Conservation (phyloP, 768 basidiomycete genomes). For the Suillus placidus region DNA sequence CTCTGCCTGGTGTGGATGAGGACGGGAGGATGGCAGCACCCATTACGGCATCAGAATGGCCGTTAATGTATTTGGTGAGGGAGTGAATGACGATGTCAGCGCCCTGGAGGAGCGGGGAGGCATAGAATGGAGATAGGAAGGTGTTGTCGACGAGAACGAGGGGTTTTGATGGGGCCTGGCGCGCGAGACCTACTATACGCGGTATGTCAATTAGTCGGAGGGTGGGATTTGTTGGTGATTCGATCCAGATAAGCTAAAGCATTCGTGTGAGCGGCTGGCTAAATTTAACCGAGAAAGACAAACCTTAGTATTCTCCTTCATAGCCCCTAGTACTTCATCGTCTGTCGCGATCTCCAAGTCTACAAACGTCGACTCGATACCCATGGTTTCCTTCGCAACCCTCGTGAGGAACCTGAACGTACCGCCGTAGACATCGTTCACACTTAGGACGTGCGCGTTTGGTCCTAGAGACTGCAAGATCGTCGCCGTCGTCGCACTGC, state of each 20-base stretch:
- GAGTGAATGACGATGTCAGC: slow-evolving; percentile 88
- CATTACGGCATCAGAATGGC: slow-evolving; percentile 93
- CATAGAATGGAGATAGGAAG: slow-evolving; percentile 91
- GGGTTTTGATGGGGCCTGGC: slow-evolving; percentile 63
- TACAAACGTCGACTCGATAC: slow-evolving; percentile 73
- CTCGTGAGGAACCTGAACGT: slow-evolving; percentile 82
- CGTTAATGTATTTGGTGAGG: slow-evolving; percentile 90
- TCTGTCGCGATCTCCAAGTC: slow-evolving; percentile 77
- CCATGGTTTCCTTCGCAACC: slow-evolving; percentile 66
- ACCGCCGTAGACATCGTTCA: slow-evolving; percentile 95
- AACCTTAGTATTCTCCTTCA: slow-evolving; percentile 83
- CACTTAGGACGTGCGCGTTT: slow-evolving; percentile 78
- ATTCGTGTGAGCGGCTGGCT: neutral
- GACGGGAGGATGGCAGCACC: slow-evolving; percentile 77
- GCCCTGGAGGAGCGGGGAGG: slow-evolving; percentile 80
- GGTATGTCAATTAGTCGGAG: slow-evolving; percentile 83
- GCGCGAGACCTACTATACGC: slow-evolving; percentile 67
- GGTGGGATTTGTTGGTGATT: slow-evolving; percentile 94
- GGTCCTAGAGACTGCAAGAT: slow-evolving; percentile 76
- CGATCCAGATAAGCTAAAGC: slow-evolving; percentile 86
- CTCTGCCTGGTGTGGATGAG: slow-evolving; percentile 13
- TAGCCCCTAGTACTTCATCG: slow-evolving; percentile 60
- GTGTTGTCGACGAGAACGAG: slow-evolving; percentile 93
- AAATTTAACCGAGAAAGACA: slow-evolving; percentile 19
- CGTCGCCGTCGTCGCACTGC: slow-evolving; percentile 84